A percentile compares a stretch with the other conserved stretches of the same genome.
These are phyloP conservation scores for Aspergillus niger DNA, from an alignment of 2,329 filamentous ascomycete genomes.

Conservation along the genomic window DNA sequence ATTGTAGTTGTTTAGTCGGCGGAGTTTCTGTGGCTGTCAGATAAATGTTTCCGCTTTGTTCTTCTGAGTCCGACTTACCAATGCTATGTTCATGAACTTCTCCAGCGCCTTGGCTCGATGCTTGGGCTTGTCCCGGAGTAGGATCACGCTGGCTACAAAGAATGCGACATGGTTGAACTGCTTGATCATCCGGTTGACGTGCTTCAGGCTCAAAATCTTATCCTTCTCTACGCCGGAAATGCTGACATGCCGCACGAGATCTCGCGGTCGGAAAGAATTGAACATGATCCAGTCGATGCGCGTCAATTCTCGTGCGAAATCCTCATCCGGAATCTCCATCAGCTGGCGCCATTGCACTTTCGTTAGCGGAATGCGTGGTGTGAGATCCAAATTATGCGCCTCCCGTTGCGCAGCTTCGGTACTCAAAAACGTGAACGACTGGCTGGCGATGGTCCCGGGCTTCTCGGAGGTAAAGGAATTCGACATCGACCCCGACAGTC, in stretches of 20 bases:
- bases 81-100: slow-evolving; percentile 90
- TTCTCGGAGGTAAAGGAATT: slow-evolving; percentile 42
- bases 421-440: slow-evolving; percentile 45
- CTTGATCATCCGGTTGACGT: slow-evolving; percentile 91
- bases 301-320: slow-evolving; percentile 87
- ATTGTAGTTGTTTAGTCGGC: slow-evolving; percentile 96
- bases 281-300: slow-evolving; percentile 99
- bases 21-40: slow-evolving; percentile 62
- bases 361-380: slow-evolving; percentile 68
- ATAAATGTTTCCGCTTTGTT: background rate
- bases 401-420: slow-evolving; percentile 77
- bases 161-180: slow-evolving; percentile 86
- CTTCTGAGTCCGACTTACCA: slow-evolving; percentile 35
- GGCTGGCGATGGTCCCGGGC: slow-evolving; percentile 43
- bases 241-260: slow-evolving; percentile 88
- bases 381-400: slow-evolving; percentile 70
- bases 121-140: slow-evolving; percentile 93
- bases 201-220: slow-evolving; percentile 71
- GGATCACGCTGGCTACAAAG: slow-evolving; percentile 79
- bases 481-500: slow-evolving; percentile 43
- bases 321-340: slow-evolving; percentile 81
- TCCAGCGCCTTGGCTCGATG: slow-evolving; percentile 88
- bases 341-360: slow-evolving; percentile 89
- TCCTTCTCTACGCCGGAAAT: slow-evolving; percentile 56
- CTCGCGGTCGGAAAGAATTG: slow-evolving; percentile 86